Conservation (phyloP, 768 basidiomycete genomes). For the Tricholoma terreum region DNA sequence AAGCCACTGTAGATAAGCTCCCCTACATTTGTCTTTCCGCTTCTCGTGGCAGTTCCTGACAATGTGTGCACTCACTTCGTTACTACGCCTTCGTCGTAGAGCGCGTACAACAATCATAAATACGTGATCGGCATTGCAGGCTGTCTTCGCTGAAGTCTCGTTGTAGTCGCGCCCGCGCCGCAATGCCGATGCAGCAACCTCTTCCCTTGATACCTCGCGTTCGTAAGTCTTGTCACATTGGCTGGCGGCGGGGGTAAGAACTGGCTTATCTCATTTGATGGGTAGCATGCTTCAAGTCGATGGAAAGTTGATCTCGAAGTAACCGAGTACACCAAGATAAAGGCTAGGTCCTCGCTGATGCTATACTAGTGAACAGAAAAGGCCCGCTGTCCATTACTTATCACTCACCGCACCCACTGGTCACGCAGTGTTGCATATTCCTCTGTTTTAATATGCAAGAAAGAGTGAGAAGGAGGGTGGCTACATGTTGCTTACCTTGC, state of each 20-base stretch:
- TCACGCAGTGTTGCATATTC: constrained; percentile 95
- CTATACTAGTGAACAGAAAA: constrained; percentile 7
- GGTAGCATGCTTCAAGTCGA: constrained; percentile 85
- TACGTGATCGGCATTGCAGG: constrained; percentile 85
- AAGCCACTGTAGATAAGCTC: constrained; percentile 56
- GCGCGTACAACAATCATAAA: constrained; percentile 86
- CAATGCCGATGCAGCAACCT: constrained; percentile 80
- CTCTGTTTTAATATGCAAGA: constrained; percentile 50
- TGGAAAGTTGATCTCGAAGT: constrained; percentile 91
- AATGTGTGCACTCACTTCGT: constrained; percentile 42
- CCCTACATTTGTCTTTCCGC: constrained; percentile 61
- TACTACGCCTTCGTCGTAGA: constrained; percentile 68
- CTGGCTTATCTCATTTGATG: constrained; percentile 80
- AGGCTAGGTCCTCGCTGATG: constrained; percentile 91
- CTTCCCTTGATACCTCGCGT: constrained; percentile 88
- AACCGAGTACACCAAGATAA: constrained; percentile 95
- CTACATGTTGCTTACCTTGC: constrained; percentile 63
- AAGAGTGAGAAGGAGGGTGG: constrained; percentile 13
- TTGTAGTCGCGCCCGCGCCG: constrained; percentile 89
- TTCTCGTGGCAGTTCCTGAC: constrained; percentile 39
- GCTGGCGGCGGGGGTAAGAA: constrained; percentile 94
- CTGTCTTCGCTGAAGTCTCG: constrained; percentile 94
- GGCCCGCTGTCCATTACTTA: constrained; percentile 9
- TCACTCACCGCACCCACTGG: constrained; percentile 92
- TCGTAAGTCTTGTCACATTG: constrained; percentile 92